These are phyloP conservation scores for Suillus sp. DNA, from an alignment of 768 basidiomycete genomes.

Conservation along the genomic window DNA sequence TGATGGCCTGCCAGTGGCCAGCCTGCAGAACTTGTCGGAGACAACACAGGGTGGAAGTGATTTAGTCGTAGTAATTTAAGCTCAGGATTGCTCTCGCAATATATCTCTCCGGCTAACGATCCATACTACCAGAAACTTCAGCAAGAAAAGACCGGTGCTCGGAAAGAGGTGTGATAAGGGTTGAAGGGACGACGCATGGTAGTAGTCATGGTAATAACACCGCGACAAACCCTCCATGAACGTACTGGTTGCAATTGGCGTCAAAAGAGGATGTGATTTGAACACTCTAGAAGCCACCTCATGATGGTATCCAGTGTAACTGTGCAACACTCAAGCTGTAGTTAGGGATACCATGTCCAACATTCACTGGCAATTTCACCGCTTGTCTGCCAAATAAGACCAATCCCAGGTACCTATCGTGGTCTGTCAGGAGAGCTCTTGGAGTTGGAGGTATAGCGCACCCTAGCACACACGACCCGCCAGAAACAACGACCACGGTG, in stretches of 20 bases:
- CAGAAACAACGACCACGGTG: not conserved
- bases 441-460: not conserved
- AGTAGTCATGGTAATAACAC: not conserved
- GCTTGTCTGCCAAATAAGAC: constrained; percentile 41
- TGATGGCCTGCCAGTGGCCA: not conserved
- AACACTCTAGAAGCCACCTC: not conserved
- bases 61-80: not conserved
- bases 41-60: not conserved
- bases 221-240: not conserved
- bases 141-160: not conserved
- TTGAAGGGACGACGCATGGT: not conserved
- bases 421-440: no score
- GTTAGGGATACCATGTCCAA: constrained; percentile 34
- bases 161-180: not conserved
- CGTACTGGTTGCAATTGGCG: not conserved
- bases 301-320: constrained; percentile 36
- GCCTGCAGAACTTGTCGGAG: not conserved
- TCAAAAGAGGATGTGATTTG: not conserved
- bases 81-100: not conserved
- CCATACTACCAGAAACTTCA: not conserved
- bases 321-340: constrained; percentile 14
- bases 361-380: constrained; percentile 47
- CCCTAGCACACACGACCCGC: not conserved
- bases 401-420: constrained; percentile 51
- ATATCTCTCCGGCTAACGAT: not conserved